Conservation (phyloP, 2,329 filamentous ascomycete species). For the Talaromyces sp. region DNA sequence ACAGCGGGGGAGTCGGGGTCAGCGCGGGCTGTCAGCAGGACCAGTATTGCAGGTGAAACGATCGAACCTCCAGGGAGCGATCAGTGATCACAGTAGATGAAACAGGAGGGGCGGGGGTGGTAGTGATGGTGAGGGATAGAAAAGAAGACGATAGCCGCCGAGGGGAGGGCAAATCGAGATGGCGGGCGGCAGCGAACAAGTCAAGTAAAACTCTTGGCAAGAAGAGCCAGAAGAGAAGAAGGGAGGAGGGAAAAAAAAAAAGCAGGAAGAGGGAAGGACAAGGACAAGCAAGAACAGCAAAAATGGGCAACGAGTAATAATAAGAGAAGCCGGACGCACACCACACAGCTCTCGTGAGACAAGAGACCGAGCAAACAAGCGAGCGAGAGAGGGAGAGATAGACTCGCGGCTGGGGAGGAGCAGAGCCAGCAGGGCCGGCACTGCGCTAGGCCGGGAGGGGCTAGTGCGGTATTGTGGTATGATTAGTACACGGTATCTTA, state of each 20-base stretch:
- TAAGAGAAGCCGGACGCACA: background rate
- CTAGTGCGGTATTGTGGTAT: background rate
- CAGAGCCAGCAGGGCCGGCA: background rate
- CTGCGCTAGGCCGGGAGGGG: background rate
- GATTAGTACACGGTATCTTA: background rate
- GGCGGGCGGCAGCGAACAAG: conserved; percentile 7
- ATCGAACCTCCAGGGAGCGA: conserved; percentile 39
- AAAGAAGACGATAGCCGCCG: background rate
- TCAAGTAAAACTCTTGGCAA: background rate
- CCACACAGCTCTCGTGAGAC: background rate
- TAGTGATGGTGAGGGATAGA: conserved; percentile 4
- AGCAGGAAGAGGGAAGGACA: background rate
- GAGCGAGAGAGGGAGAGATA: conserved; percentile 5
- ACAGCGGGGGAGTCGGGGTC: conserved; percentile 3
- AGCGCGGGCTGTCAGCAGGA: background rate
- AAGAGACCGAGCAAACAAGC: conserved; percentile 5
- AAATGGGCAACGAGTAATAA: conserved; percentile 4
- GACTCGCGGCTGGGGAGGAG: background rate
- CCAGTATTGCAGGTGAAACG: conserved; percentile 17
- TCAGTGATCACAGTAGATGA: conserved; percentile 20
- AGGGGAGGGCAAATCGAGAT: background rate
- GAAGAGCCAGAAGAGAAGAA: conserved; percentile 11
- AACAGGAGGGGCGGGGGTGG: conserved; percentile 8
- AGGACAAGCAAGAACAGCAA: background rate
- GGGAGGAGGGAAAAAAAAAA: conserved; percentile 14